phyloP scores from a whole-genome alignment of 148 eudicot species.

The Polygonum aviculare region DNA sequence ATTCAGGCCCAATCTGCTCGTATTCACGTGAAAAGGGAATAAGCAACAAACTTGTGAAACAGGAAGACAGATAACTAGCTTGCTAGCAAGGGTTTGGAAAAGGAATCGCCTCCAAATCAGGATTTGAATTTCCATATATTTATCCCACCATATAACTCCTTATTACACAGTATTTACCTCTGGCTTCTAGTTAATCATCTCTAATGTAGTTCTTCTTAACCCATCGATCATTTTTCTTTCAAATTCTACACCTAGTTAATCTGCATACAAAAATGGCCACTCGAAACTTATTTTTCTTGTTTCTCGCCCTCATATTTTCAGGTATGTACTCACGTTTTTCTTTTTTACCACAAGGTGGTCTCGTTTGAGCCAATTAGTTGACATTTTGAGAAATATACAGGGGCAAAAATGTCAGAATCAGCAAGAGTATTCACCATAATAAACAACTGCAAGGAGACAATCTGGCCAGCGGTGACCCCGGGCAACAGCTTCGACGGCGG shows the following conservation, averaged over 20 bases:
- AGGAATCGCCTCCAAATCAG: neutral
- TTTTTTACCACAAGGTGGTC: neutral
- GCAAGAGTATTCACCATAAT: constrained; percentile 40
- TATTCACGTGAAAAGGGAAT: too few relatives aligned
- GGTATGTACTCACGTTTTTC: too few relatives aligned
- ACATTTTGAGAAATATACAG: constrained; percentile 16
- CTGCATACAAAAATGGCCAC: neutral
- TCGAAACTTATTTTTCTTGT: neutral
- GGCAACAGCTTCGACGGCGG: constrained; percentile 45
- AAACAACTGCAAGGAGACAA: constrained; percentile 54
- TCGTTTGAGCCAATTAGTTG: neutral
- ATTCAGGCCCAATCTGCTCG: too few relatives aligned
- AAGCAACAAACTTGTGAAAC: neutral
- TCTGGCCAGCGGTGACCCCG: constrained; percentile 62
- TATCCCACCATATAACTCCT: neutral
- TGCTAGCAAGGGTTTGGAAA: neutral
- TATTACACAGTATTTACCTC: too few relatives aligned
- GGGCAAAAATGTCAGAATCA: constrained; percentile 32
- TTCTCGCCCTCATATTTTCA: neutral
- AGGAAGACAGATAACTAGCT: neutral
- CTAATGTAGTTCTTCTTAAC: neutral
- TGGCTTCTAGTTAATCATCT: neutral
- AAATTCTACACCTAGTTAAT: too few relatives aligned
- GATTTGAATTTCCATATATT: neutral
- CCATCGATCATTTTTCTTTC: neutral